phyloP scores from a whole-genome alignment of 192 early-diverging fungal species.

The Lobulomyces angularis region DNA sequence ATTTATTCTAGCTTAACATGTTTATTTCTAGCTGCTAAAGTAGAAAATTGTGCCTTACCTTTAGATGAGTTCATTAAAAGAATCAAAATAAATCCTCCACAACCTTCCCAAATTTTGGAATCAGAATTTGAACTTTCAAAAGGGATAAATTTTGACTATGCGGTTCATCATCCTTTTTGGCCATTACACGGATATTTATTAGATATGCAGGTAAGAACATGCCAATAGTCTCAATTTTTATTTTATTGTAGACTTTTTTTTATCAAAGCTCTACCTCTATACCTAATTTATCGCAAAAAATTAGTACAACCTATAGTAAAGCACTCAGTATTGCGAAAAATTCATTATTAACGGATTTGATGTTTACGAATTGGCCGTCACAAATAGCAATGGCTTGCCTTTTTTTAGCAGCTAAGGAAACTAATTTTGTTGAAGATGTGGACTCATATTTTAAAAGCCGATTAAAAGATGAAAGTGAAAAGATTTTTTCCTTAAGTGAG shows the following conservation, averaged over 20 bases:
- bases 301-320: conserved; percentile 11
- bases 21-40: conserved; percentile 31
- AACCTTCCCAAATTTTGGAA: conserved; percentile 16
- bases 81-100: conserved; percentile 22
- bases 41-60: conserved; percentile 18
- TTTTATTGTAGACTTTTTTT: not conserved
- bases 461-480: too few species aligned
- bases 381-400: conserved; percentile 36
- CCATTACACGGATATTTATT: conserved; percentile 31
- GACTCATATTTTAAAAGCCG: too few species aligned
- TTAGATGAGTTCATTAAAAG: conserved; percentile 27
- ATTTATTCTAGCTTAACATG: conserved; percentile 22
- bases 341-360: conserved; percentile 20
- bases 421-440: too few species aligned
- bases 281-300: conserved; percentile 1
- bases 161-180: conserved; percentile 28
- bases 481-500: too few species aligned
- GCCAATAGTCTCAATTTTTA: not conserved
- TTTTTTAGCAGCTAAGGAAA: conserved; percentile 17
- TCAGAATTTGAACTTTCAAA: conserved; percentile 23
- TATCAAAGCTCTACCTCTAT: not conserved
- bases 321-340: conserved; percentile 14
- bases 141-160: conserved; percentile 29
- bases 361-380: conserved; percentile 26
- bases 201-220: conserved; percentile 27